A percentile compares a stretch with the other conserved stretches of the same genome.
These are phyloP conservation scores for Neonectria hederae DNA, from an alignment of 2,329 filamentous ascomycete species.

Conservation along the genomic window DNA sequence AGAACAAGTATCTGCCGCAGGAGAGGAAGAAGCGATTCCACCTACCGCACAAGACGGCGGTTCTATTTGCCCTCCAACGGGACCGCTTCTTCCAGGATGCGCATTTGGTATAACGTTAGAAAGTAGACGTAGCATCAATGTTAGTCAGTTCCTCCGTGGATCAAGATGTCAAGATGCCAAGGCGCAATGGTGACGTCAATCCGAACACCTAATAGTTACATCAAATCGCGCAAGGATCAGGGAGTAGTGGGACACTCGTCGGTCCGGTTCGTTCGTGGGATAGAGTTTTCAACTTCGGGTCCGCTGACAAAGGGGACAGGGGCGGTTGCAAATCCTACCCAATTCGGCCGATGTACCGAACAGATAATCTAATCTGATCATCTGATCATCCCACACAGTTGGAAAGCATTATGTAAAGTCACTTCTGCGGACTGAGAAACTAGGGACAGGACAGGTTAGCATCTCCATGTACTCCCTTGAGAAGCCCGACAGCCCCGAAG, in stretches of 20 bases:
- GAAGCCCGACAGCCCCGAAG: not conserved
- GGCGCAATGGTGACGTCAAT: too few species aligned
- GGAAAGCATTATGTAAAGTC: not conserved
- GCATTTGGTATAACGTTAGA: conserved; percentile 30
- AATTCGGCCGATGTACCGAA: not conserved
- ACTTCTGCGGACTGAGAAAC: not conserved
- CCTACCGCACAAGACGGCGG: conserved; percentile 42
- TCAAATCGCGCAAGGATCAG: not conserved
- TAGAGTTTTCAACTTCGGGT: too few species aligned
- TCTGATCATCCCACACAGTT: not conserved
- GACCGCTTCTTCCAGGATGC: conserved; percentile 44
- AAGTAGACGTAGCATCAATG: not conserved
- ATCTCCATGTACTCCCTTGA: not conserved
- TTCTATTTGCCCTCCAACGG: conserved; percentile 41
- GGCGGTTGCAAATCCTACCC: not conserved
- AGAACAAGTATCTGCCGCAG: conserved; percentile 38
- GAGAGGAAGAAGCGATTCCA: conserved; percentile 44
- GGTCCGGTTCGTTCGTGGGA: too few species aligned
- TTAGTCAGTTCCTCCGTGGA: not conserved
- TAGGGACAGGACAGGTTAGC: not conserved
- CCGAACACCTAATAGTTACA: not conserved
- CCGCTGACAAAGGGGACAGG: not conserved
- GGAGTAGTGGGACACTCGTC: too few species aligned
- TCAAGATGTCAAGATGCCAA: too few species aligned
- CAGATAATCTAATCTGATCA: not conserved